Evolutionary conservation across 139 green algal genomes (phyloP).

Genomic region (Coccomyxa sp.): DNA sequence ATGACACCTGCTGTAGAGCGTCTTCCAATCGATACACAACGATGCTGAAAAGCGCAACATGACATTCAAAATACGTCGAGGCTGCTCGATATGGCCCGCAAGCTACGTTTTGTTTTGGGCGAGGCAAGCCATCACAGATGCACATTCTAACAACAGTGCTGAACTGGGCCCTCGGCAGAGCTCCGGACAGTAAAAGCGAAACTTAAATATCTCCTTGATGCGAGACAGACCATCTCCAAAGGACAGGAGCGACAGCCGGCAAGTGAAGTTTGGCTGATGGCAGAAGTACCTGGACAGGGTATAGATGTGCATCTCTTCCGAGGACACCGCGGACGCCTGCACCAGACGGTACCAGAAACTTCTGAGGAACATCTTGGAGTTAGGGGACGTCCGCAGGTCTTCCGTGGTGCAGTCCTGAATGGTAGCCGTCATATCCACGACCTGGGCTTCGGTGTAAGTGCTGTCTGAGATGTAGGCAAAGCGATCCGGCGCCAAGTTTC

Average conservation of each 20-base stretch:
- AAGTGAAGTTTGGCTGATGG: background rate
- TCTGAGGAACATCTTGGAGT: conserved; percentile 56
- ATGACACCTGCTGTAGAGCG: background rate
- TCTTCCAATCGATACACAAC: background rate
- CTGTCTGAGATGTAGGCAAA: conserved; percentile 50
- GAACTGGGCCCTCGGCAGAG: too few relatives aligned
- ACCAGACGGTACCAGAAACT: conserved; percentile 52
- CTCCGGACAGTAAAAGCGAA: too few relatives aligned
- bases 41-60: too few relatives aligned
- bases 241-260: too few relatives aligned
- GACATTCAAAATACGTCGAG: too few relatives aligned
- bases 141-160: too few relatives aligned
- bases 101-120: too few relatives aligned
- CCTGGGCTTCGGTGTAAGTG: conserved; percentile 41
- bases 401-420: conserved; percentile 14
- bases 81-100: too few relatives aligned
- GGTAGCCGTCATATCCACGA: conserved; percentile 38
- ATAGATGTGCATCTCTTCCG: conserved; percentile 61
- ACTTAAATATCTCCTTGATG: too few relatives aligned
- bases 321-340: conserved; percentile 9
- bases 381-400: conserved; percentile 24
- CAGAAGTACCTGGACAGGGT: conserved; percentile 38
- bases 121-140: too few relatives aligned
- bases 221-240: too few relatives aligned
- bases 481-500: conserved; percentile 27